Conservation (phyloP, 2,329 filamentous ascomycete genomes). For the Paraphaeosphaeria sporulosa region DNA sequence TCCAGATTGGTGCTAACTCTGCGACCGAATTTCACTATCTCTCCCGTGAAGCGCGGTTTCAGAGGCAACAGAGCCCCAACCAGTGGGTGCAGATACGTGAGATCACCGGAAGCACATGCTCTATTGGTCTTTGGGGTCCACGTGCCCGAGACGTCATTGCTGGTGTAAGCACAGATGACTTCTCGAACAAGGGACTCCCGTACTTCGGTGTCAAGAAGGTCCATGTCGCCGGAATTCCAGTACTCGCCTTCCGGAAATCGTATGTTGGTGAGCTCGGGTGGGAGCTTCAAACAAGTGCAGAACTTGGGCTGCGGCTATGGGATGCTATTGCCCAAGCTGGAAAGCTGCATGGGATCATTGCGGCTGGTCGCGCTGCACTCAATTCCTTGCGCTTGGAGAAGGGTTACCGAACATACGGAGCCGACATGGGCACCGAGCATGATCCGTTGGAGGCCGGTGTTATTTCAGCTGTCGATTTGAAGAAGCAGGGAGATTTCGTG, state of each 20-base stretch:
- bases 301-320: slow-evolving; percentile 66
- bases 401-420: slow-evolving; percentile 64
- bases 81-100: slow-evolving; percentile 63
- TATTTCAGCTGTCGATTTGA: slow-evolving; percentile 56
- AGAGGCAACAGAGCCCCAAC: slow-evolving; percentile 51
- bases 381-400: slow-evolving; percentile 67
- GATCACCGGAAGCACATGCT: slow-evolving; percentile 67
- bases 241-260: slow-evolving; percentile 63
- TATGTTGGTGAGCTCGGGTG: slow-evolving; percentile 69
- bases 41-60: slow-evolving; percentile 59
- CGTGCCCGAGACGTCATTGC: slow-evolving; percentile 61
- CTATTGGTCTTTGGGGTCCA: slow-evolving; percentile 70
- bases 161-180: slow-evolving; percentile 56
- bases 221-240: slow-evolving; percentile 63
- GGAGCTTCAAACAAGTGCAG: slow-evolving; percentile 68
- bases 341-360: slow-evolving; percentile 62
- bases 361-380: slow-evolving; percentile 66
- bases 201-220: slow-evolving; percentile 61
- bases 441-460: slow-evolving; percentile 68
- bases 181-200: slow-evolving; percentile 56
- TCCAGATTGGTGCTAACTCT: slow-evolving; percentile 66
- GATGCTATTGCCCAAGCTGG: slow-evolving; percentile 65
- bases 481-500: slow-evolving; percentile 58
- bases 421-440: slow-evolving; percentile 68
- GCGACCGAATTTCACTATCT: slow-evolving; percentile 64